Base-by-base conservation (phyloP, 106 monocot species). In the Dendrobium chrysotoxum region DNA sequence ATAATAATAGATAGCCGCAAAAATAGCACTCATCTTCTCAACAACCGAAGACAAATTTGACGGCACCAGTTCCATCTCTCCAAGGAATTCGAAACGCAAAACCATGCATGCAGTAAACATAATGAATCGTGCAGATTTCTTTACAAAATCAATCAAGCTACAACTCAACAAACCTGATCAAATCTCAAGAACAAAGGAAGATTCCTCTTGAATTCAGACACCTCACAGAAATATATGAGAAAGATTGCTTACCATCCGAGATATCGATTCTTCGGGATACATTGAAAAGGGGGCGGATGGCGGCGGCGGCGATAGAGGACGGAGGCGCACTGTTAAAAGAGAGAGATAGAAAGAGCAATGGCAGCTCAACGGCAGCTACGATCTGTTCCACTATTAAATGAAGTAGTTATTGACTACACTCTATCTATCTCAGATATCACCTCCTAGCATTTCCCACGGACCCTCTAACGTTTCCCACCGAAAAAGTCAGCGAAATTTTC, bases 311-410 rank as follows among this genome's bases (percentile, higher is more conserved):
- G 23, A 4, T n/a, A 0, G 23, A 23, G 4, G 21, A 61, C 50
- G 16, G 50, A 15, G 50, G 13, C 50, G 50, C 50, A 12, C 46
- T 15, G 15, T 50, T 0, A 15, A n/a, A 64, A 35, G 0, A 35
- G 35, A 35, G 35, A 35, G 23, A 64, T 7, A 9, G 64, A 64
- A 4, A 8, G 11, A 70, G 31, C 13, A 70, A 64, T 64, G 58
- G 64, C 21, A 70, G 68, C 68, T 70, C 30, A 13, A 70, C 8
- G 68, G 68, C 68, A 30, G 68, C 68, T 70, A 70, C 26, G 68
- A 70, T 13, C 68, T 31, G 30, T 15, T 64, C 50, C 50, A 50
- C 50, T 13, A 12, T 50, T 16, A 50, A 50, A 50, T 50, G 13
- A 50, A 50, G 50, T 50, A 50, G 11, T 50, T 50, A 50, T 50